These are phyloP conservation scores for Aspergillus sp. DNA, from an alignment of 2,329 filamentous ascomycete genomes.

Conservation along the genomic window DNA sequence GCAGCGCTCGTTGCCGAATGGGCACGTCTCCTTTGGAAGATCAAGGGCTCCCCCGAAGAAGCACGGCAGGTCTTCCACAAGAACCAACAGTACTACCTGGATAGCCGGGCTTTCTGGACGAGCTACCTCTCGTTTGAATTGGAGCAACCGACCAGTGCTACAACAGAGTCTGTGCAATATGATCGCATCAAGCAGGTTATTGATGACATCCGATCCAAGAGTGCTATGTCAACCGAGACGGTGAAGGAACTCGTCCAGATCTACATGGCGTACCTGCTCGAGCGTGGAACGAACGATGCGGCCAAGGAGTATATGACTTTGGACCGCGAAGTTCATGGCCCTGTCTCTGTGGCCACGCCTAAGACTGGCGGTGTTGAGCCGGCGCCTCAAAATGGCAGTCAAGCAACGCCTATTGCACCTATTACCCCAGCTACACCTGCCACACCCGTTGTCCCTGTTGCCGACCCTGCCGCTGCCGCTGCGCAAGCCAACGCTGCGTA, in stretches of 20 bases:
- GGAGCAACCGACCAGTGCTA: conserved; percentile 62
- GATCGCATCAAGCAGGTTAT: conserved; percentile 74
- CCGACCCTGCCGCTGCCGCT: conserved; percentile 9
- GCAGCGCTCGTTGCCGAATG: conserved; percentile 82
- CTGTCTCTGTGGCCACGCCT: conserved; percentile 30
- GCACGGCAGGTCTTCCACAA: conserved; percentile 75
- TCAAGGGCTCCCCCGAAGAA: conserved; percentile 69
- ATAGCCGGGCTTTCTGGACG: conserved; percentile 83
- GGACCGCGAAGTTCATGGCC: conserved; percentile 78
- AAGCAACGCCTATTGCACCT: conserved; percentile 7
- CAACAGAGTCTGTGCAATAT: conserved; percentile 57
- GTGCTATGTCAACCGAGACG: conserved; percentile 56
- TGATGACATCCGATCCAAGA: conserved; percentile 64
- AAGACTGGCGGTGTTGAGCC: conserved; percentile 22
- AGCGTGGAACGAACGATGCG: conserved; percentile 70
- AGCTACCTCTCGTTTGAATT: conserved; percentile 85
- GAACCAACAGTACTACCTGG: conserved; percentile 74
- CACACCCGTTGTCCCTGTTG: not conserved
- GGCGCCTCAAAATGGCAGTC: conserved; percentile 13
- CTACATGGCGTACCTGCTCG: conserved; percentile 78
- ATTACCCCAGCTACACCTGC: conserved; percentile 1
- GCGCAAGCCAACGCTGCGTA: conserved; percentile 17
- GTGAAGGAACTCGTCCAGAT: conserved; percentile 67
- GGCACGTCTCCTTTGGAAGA: conserved; percentile 79
- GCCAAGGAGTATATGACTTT: conserved; percentile 79